Conservation (phyloP, 2,329 filamentous ascomycete genomes). For the Chaetomiaceae sp. region DNA sequence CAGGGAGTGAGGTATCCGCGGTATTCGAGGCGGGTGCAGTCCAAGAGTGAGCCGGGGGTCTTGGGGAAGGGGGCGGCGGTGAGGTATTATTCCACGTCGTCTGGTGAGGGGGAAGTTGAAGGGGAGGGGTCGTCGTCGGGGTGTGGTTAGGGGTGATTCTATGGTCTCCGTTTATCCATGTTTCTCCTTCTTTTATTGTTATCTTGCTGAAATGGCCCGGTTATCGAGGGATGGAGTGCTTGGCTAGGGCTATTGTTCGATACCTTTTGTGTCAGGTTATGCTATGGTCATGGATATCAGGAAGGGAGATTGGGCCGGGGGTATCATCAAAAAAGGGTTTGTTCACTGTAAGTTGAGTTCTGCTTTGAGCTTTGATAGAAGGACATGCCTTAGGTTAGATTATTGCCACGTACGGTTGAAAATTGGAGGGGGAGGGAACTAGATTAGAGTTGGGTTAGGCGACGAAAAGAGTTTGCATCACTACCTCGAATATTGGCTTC, state of each 20-base stretch:
- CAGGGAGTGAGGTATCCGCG: conserved; percentile 24
- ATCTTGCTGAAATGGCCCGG: too few relatives aligned
- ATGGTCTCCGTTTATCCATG: background rate
- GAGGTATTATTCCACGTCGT: background rate
- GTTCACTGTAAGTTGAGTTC: too few relatives aligned
- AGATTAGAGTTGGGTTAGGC: background rate
- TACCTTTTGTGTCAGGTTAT: too few relatives aligned
- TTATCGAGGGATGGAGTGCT: too few relatives aligned
- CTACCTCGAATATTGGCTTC: too few relatives aligned
- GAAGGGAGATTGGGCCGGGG: too few relatives aligned
- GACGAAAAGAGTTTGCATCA: too few relatives aligned
- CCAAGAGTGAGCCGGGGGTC: conserved; percentile 43
- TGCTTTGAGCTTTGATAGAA: too few relatives aligned
- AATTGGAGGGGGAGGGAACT: background rate
- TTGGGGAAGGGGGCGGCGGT: background rate
- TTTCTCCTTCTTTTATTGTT: background rate
- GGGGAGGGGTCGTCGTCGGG: too few relatives aligned
- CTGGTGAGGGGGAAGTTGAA: background rate
- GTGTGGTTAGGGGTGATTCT: background rate
- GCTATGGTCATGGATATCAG: too few relatives aligned
- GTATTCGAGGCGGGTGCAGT: conserved; percentile 44
- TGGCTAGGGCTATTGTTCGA: too few relatives aligned
- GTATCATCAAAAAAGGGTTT: too few relatives aligned
- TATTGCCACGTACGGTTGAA: background rate
- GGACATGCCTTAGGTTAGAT: background rate